Base-by-base conservation (phyloP, 768 basidiomycete species). In the Naganishia friedmannii region DNA sequence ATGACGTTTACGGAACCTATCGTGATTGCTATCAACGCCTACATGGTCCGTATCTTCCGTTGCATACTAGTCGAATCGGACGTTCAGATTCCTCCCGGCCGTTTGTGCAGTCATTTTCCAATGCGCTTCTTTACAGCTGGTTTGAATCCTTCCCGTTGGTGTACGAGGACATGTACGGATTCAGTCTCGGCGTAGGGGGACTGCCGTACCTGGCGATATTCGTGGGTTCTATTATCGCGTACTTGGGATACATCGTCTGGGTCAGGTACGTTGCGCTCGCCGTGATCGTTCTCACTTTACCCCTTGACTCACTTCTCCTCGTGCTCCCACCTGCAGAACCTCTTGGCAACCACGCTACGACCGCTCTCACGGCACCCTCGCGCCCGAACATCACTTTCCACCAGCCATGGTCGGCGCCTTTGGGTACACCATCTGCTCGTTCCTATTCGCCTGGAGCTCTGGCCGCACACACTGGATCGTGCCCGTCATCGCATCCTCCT, bases 101-200 rank as follows among this genome's bases (percentile, higher is more conserved):
- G 9, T 56, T 23, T 56, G 13, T 34, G 17, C 57, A 34, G 39
- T 60, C 57, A 3, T 68, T 68, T 53, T 53, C 55, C 39, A 55
- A 68, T 39, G 67, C 67, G 23, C 66, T 70, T 31, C 55, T 76
- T 65, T 70, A 74, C 71, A 65, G 65, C 34, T 78, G 71, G 67
- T 77, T 82, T 73, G 81, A 81, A 68, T 71, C 72, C 1, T 79
- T 79, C 71, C 79, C 78, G 0, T 34, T 81, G 45, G 76, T 80
- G 13, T 82, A 78, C 72, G 68, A 31, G 29, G 74, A 75, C 45
- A 72, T 75, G 55, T 68, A 78, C 72, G 60, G 66, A 12, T 77
- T 77, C 74, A 73, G 39, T 42, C 70, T 74, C 48, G 74, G 76
- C 45, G 34, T 73, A 6, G 31, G 29, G 0, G 70, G 75, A 1